Evolutionary conservation across 768 basidiomycete genomes (phyloP).

Genomic region (Tulasnella calospora): DNA sequence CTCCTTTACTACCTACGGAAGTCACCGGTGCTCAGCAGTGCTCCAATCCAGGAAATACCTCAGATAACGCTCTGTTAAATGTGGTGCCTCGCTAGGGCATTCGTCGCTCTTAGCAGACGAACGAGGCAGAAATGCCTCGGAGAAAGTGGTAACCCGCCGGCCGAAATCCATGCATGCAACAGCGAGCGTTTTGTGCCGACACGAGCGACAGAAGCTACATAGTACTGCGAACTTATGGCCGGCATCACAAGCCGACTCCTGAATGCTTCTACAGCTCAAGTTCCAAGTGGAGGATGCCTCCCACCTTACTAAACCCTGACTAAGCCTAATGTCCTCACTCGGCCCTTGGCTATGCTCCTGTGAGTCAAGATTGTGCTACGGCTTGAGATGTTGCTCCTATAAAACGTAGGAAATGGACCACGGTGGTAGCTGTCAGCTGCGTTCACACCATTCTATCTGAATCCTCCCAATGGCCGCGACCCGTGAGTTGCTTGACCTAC

Average conservation of each 20-base stretch:
- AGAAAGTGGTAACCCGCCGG: background rate
- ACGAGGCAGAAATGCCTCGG: background rate
- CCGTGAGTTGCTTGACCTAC: background rate
- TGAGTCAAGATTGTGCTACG: too few relatives aligned
- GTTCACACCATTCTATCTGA: background rate
- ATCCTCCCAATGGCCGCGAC: background rate
- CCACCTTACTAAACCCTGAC: background rate
- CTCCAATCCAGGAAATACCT: too few relatives aligned
- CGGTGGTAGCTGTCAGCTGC: background rate
- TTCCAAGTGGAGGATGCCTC: background rate
- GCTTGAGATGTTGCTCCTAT: background rate
- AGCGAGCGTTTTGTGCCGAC: background rate
- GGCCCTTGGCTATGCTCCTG: too few relatives aligned
- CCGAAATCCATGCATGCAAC: background rate
- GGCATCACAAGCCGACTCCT: background rate
- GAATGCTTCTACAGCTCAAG: background rate
- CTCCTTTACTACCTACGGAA: too few relatives aligned
- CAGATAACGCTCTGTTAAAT: too few relatives aligned
- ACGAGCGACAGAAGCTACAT: background rate
- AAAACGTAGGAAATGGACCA: background rate
- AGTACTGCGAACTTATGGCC: background rate
- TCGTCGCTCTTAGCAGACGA: background rate
- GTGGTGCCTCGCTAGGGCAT: background rate
- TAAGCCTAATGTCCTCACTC: background rate
- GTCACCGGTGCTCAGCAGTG: too few relatives aligned